Base-by-base conservation (phyloP, 768 basidiomycete species). In the Dendrothele bispora region DNA sequence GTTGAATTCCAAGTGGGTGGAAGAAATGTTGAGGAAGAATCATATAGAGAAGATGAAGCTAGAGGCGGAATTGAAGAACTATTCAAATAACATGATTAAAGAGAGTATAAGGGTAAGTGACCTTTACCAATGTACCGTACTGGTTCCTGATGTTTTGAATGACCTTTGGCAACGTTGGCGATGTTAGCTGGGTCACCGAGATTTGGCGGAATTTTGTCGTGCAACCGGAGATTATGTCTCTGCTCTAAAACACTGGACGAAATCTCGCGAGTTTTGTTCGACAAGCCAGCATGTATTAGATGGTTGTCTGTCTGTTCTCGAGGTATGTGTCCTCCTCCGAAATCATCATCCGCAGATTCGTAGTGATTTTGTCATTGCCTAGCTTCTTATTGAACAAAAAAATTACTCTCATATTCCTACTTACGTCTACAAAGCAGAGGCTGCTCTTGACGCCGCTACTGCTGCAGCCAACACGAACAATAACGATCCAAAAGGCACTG, bases 351-450 rank as follows among this genome's bases (percentile, higher is more conserved):
- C 17, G 42, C 20, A 18, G 28, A 37, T 12, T 43, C 27, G 15
- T n/a, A n/a, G n/a, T n/a, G n/a, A n/a, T n/a, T n/a, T 24, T 28
- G 41, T 12, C 24, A 18, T 32, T 7, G 29, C 18, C 20, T 58
- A 92, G 91, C 78, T 94, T 29, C 78, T 93, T 32, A 78, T 95
- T 51, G 91, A 94, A 68, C 88, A 91, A 65, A 74, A 81, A 50
- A 91, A 90, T 64, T 94, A 93, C 64, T 71, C 87, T 2, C 90
- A 93, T 58, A 78, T 97, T 28, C 77, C 87, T 7, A 93, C 89
- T n/a, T 95, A 97, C 61, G 83, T 97, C 24, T 91, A 87, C 79
- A 97, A 97, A 67, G 92, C 93, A n/a, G 94, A 97, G 51, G 85
- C 91, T 0, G 88, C 91, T 0, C 74, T 97, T 21, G 93, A 95